A percentile compares a stretch with the other conserved stretches of the same genome.
phyloP scores from a whole-genome alignment of 1,284 basidiomycete species.

The Agaricales sp. region DNA sequence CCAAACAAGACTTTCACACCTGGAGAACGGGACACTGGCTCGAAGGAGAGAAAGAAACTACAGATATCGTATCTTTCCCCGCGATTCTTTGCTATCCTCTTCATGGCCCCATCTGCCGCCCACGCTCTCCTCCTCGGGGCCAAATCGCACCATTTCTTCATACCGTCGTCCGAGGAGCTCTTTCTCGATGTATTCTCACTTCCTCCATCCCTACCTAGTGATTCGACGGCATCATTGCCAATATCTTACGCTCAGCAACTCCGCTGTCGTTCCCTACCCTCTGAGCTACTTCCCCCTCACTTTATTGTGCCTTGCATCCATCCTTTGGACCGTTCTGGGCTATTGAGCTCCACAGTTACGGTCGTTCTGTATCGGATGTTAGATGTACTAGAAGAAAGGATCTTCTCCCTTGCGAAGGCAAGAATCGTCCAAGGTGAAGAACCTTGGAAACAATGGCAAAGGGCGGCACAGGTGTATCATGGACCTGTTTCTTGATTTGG shows the following conservation, averaged over 20 bases:
- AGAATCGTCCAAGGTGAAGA: slow-evolving; percentile 35
- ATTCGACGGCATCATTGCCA: slow-evolving; percentile 12
- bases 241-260: slow-evolving; percentile 2
- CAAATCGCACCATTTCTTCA: slow-evolving; percentile 24
- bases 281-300: slow-evolving; percentile 7
- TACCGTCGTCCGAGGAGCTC: slow-evolving; percentile 19
- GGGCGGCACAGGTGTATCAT: slow-evolving; percentile 13
- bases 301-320: slow-evolving; percentile 17
- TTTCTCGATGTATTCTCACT: slow-evolving; percentile 31
- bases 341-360: slow-evolving; percentile 5
- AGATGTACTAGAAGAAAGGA: slow-evolving; percentile 24
- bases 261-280: slow-evolving; percentile 12
- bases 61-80: slow-evolving; percentile 42
- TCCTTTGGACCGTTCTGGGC: slow-evolving; percentile 15
- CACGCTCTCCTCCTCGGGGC: slow-evolving; percentile 20
- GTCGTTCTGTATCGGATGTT: slow-evolving; percentile 2
- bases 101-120: slow-evolving; percentile 12
- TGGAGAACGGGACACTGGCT: slow-evolving; percentile 2
- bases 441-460: slow-evolving; percentile 40
- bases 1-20: slow-evolving; percentile 14
- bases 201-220: background rate
- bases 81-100: slow-evolving; percentile 37
- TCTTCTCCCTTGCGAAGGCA: slow-evolving; percentile 27
- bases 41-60: slow-evolving; percentile 14
- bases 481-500: background rate